Percentiles rank a stretch among this genome's conserved stretches.
These are phyloP conservation scores for Hymenoscyphus infarciens DNA, from an alignment of 2,329 filamentous ascomycete genomes.

Conservation along the genomic window DNA sequence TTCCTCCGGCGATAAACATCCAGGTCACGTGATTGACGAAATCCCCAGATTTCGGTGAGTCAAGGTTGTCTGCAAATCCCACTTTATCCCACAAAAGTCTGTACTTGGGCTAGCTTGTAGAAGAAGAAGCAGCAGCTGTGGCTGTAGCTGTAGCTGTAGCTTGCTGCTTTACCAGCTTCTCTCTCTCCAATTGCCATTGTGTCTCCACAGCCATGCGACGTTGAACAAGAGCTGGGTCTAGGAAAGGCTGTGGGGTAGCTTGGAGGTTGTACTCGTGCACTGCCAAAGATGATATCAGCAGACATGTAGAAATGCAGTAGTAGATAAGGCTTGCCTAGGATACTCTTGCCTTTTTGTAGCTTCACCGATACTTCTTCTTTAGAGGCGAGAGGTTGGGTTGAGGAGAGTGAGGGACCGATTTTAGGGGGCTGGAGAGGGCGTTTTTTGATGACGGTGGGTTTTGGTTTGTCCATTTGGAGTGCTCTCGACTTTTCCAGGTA, in stretches of 20 bases:
- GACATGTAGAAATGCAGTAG: not conserved
- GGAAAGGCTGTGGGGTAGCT: constrained; percentile 28
- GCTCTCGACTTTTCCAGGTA: no score
- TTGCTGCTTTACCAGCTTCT: constrained; percentile 12
- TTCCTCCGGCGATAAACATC: no score
- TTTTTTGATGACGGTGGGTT: constrained; percentile 17
- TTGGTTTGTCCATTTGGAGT: not conserved
- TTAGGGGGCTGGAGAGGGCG: constrained; percentile 21
- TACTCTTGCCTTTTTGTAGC: constrained; percentile 8
- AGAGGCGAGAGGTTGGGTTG: constrained; percentile 21
- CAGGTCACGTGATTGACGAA: no score
- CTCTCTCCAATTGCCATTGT: constrained; percentile 19
- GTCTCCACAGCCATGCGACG: constrained; percentile 19
- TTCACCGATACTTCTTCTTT: constrained; percentile 21
- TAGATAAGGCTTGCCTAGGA: constrained; percentile 13
- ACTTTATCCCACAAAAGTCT: no score
- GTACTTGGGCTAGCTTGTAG: no score
- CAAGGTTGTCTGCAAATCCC: no score
- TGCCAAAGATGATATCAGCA: not conserved
- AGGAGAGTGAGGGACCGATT: constrained; percentile 12
- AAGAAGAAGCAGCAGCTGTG: not conserved
- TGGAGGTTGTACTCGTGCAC: constrained; percentile 23
- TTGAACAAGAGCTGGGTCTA: constrained; percentile 29
- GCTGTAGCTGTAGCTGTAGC: not conserved
- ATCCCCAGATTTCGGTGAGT: no score